Evolutionary conservation across 225 moss, liverwort and hornwort genomes (phyloP), one percentile per base, ranked within the genome.

Genomic region (Bryum argenteum): DNA sequence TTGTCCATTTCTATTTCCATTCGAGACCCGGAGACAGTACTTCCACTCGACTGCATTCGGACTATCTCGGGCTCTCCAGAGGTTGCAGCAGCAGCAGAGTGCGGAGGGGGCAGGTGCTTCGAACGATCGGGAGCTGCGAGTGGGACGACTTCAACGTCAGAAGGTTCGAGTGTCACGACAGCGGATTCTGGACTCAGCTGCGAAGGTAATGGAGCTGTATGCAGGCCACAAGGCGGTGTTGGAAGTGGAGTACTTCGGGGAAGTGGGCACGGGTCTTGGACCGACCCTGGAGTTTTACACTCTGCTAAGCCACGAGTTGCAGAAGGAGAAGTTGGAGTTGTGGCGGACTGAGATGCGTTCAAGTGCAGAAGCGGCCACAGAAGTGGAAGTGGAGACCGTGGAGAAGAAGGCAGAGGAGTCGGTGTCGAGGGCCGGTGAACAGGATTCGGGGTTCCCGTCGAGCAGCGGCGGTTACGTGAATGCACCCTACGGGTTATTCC

Each of bases 231-330:
- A 94, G 81, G 98, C 94, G 66, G 98, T 98, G 23, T 78, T 98
- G 73, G 98, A 98, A 73, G 98, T 98, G n/a, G 98, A 98, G 80
- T 98, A 98, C 67, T 98, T 94, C 70, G 98, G 98, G 51, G 98
- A 98, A 84, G 98, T 98, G 74, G 98, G 98, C 39, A 98, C 98
- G 33, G 98, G 98, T 14, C 84, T 98, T 65, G 98, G 98, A 50
- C 98, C 98, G 44, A 98, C 98, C 19, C 82, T 98, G 69, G 98
- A 98, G 84, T 98, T 98, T 57, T 98, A 98, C 79, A 98, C 98
- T 40, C 67, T 98, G 57, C 85, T 98, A 42, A 94, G 94, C 80
- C 94, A 98, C 60, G 98, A 98, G 65, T 75, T 98, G 80, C 98
- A 98, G 66, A 89, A 75, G 75, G 85, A 77, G 64, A 83, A 81